Base-by-base conservation (phyloP, 805 yeast genomes). In the Lachancea lanzarotensis region DNA sequence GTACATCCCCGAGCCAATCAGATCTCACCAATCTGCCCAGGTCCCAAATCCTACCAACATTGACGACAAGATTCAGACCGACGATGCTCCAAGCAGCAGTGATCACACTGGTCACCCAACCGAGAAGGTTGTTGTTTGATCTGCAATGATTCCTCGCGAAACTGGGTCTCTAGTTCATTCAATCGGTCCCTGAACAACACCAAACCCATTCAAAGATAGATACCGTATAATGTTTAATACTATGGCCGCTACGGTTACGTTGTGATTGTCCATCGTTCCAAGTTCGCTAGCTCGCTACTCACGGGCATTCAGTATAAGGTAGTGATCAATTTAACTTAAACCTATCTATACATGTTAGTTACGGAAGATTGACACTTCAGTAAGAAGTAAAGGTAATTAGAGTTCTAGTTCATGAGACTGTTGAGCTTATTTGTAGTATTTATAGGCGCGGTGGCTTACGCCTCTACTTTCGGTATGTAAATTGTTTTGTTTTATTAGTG, bases 1-100 rank as follows among this genome's bases (percentile, higher is more conserved):
- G 53, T 84, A 74, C 67, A 79, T 84, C 46, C 81, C 89, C 53
- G 89, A 84, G 70, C 93, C 95, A 52, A 73, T 82, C 48, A 79
- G 91, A 71, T 81, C 88, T 45, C 63, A 67, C 56, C 55, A 64
- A 55, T 53, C 69, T 13, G 59, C 53, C 19, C 41, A 51, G 30
- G 46, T 52, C 25, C 63, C 68, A 40, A 57, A 58, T 25, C 59
- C 56, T 43, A 52, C 53, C 17, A 46, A 52, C 40, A 67, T 66
- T 47, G 70, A 69, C 45, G 72, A 69, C 50, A 57, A 57, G 46
- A 65, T 67, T 38, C 50, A 29, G 3, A 19, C 30, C 32, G 39
- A 40, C 35, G 19, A 18, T 15, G 39, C 34, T 11, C 32, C 29
- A n/a, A 34, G 40, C 39, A 34, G 42, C 22, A 34, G 42, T 16